These are phyloP conservation scores for Pseudogymnoascus sp. DNA, from an alignment of 2,329 filamentous ascomycete genomes.

Conservation along the genomic window DNA sequence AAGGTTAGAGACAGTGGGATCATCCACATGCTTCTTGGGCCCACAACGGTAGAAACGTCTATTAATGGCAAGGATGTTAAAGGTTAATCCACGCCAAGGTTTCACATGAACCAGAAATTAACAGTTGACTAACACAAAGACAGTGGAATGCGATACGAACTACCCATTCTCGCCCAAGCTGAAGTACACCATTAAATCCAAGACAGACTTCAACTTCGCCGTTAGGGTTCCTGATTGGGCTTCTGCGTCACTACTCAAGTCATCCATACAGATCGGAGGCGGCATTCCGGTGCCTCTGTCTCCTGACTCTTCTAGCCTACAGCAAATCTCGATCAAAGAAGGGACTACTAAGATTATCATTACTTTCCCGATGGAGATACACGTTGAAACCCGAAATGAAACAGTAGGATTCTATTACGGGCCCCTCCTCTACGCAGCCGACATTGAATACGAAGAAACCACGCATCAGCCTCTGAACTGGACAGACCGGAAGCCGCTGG, in stretches of 20 bases:
- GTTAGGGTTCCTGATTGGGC: slow-evolving; percentile 21
- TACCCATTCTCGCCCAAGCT: slow-evolving; percentile 32
- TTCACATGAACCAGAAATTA: neutral
- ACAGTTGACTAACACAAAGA: slow-evolving; percentile 22
- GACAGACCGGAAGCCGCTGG: slow-evolving; percentile 23
- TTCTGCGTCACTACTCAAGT: slow-evolving; percentile 4
- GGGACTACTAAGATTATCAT: slow-evolving; percentile 15
- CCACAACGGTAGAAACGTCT: slow-evolving; percentile 31
- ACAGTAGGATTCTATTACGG: slow-evolving; percentile 37
- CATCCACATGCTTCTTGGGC: slow-evolving; percentile 39
- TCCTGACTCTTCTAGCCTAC: neutral
- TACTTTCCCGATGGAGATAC: slow-evolving; percentile 14
- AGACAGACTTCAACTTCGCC: slow-evolving; percentile 20
- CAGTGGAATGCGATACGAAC: slow-evolving; percentile 35
- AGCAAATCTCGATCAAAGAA: slow-evolving; percentile 8
- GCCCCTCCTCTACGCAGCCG: slow-evolving; percentile 35
- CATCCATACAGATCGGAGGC: slow-evolving; percentile 2
- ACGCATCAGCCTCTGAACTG: slow-evolving; percentile 18
- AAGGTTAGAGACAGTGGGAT: slow-evolving; percentile 32
- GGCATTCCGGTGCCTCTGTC: neutral
- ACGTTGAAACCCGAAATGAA: slow-evolving; percentile 24
- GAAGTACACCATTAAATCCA: slow-evolving; percentile 22
- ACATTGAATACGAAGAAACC: slow-evolving; percentile 27
- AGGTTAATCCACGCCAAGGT: neutral
- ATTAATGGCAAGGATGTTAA: slow-evolving; percentile 17